A percentile compares a stretch with the other conserved stretches of the same genome.
phyloP scores from a whole-genome alignment of 2,329 filamentous ascomycete genomes.

The Exutisphaerella laricina region DNA sequence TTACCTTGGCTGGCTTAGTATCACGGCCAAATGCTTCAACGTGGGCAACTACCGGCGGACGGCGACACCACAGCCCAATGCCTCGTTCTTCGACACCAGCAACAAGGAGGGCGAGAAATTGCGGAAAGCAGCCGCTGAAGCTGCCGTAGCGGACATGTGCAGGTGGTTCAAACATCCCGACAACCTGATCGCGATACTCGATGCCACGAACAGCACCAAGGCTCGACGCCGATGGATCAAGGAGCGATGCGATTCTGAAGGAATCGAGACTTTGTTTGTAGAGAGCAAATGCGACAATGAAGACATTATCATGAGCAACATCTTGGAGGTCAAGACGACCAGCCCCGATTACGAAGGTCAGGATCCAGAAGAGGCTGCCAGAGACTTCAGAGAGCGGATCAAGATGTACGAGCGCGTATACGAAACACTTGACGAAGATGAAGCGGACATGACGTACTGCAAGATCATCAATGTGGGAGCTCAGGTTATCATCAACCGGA shows the following conservation, averaged over 20 bases:
- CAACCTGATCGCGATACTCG: constrained; percentile 86
- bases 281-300: constrained; percentile 97
- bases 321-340: constrained; percentile 84
- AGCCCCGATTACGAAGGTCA: constrained; percentile 92
- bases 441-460: constrained; percentile 84
- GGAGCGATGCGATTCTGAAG: constrained; percentile 65
- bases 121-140: constrained; percentile 81
- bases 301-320: constrained; percentile 91
- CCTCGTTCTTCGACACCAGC: constrained; percentile 89
- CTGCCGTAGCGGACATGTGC: constrained; percentile 88
- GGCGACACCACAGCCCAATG: constrained; percentile 81
- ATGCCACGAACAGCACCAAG: constrained; percentile 96
- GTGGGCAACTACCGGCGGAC: constrained; percentile 92
- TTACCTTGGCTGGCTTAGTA: constrained; percentile 94
- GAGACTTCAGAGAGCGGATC: constrained; percentile 90
- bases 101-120: constrained; percentile 88
- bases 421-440: constrained; percentile 84
- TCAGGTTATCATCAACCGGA: constrained; percentile 96
- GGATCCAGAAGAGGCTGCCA: constrained; percentile 84
- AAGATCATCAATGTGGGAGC: constrained; percentile 96
- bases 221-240: constrained; percentile 84
- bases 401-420: constrained; percentile 97
- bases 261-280: constrained; percentile 85
- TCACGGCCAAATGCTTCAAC: constrained; percentile 92
- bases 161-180: constrained; percentile 74